Conservation (phyloP, 2,329 filamentous ascomycete genomes). For the Aspergillus sp. region DNA sequence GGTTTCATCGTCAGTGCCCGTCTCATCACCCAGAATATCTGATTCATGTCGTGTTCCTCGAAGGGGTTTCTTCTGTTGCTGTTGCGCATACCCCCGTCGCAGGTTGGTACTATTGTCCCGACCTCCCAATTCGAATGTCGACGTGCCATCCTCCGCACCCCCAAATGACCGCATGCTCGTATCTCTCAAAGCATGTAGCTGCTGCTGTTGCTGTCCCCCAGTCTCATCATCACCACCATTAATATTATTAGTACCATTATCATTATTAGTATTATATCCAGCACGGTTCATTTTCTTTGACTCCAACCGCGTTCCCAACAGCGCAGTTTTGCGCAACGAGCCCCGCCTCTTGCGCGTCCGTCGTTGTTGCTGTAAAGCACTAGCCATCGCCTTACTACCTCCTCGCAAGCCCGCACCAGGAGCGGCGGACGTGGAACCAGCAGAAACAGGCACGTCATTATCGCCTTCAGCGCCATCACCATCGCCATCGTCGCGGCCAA, state of each 20-base stretch:
- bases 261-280: too few species aligned
- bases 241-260: background rate
- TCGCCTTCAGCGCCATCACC: slow-evolving; percentile 18
- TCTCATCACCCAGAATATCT: slow-evolving; percentile 53
- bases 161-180: background rate
- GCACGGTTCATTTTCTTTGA: slow-evolving; percentile 22
- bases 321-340: slow-evolving; percentile 76
- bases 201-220: background rate
- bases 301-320: slow-evolving; percentile 54
- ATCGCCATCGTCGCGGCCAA: slow-evolving; percentile 12
- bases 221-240: slow-evolving; percentile 1
- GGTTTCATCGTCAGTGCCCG: slow-evolving; percentile 80
- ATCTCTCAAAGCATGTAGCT: background rate
- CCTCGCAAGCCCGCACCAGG: slow-evolving; percentile 20
- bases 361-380: slow-evolving; percentile 42
- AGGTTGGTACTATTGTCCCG: background rate
- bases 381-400: slow-evolving; percentile 44
- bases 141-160: slow-evolving; percentile 9
- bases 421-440: too few species aligned
- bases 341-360: slow-evolving; percentile 65
- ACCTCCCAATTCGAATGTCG: background rate
- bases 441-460: slow-evolving; percentile 2
- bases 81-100: background rate
- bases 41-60: slow-evolving; percentile 25
- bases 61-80: slow-evolving; percentile 10